Conservation (phyloP, 2,329 filamentous ascomycete species). For the Colletotrichum scovillei region DNA sequence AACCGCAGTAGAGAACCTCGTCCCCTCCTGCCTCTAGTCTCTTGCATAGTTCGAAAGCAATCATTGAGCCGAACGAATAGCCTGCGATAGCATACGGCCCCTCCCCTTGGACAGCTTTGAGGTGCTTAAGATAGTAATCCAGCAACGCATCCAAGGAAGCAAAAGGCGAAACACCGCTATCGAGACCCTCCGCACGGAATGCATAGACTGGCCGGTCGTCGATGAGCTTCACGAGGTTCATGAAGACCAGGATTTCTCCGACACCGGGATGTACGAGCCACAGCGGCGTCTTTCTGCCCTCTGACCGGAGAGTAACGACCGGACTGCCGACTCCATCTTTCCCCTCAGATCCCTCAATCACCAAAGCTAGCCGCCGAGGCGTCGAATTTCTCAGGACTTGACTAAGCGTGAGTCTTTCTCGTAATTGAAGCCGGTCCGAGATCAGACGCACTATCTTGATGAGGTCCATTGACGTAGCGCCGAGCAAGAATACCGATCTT, state of each 20-base stretch:
- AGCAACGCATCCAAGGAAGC: background rate
- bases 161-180: background rate
- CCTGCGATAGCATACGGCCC: background rate
- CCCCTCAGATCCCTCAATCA: background rate
- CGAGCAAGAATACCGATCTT: background rate
- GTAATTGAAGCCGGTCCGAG: background rate
- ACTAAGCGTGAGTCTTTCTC: background rate
- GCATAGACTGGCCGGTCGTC: background rate
- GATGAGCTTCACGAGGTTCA: background rate
- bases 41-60: background rate
- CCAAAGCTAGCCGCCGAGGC: background rate
- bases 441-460: background rate
- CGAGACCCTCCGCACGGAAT: background rate
- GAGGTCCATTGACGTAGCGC: background rate
- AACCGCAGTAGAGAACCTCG: background rate
- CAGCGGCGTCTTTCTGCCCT: background rate
- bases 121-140: background rate
- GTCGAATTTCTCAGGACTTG: background rate
- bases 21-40: background rate
- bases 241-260: background rate
- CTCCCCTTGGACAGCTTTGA: background rate
- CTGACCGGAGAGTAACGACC: background rate
- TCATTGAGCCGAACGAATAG: background rate
- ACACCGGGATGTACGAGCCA: background rate
- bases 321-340: background rate